Evolutionary conservation across 1,139 yeast genomes (phyloP).

Genomic region (Blastobotrys buckinghamii): DNA sequence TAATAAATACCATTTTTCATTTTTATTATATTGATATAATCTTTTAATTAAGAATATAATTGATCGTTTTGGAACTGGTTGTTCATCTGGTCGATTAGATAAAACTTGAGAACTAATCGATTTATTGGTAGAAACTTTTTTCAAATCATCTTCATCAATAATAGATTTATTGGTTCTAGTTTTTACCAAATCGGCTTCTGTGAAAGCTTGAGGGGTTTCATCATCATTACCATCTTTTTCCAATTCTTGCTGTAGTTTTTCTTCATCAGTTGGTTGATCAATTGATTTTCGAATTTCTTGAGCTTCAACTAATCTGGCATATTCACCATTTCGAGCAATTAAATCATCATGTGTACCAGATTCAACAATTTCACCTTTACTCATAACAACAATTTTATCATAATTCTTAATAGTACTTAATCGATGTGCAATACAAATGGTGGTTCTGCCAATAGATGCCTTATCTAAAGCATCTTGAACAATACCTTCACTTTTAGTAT

Average conservation of each 20-base stretch:
- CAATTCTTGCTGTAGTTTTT: constrained; percentile 1
- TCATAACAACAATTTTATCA: constrained; percentile 40
- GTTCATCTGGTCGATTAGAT: constrained; percentile 7
- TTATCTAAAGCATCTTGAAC: constrained; percentile 49
- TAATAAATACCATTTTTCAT: constrained; percentile 26
- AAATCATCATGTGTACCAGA: constrained; percentile 39
- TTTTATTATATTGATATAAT: constrained; percentile 24
- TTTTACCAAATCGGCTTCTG: constrained; percentile 18
- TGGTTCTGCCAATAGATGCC: constrained; percentile 60
- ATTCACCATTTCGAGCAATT: constrained; percentile 19
- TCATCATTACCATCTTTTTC: constrained; percentile 11
- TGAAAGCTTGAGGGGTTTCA: constrained; percentile 11
- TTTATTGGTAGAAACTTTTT: constrained; percentile 11
- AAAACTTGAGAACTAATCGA: constrained; percentile 13
- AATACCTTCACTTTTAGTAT: constrained; percentile 56
- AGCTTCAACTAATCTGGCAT: constrained; percentile 11
- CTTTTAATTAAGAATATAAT: constrained; percentile 18
- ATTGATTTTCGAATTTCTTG: constrained; percentile 23
- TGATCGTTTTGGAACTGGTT: constrained; percentile 15
- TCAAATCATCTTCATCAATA: neutral
- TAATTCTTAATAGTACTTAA: constrained; percentile 61
- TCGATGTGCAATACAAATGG: constrained; percentile 74
- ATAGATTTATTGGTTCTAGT: constrained; percentile 1
- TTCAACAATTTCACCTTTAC: constrained; percentile 38
- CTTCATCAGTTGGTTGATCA: constrained; percentile 6